These are phyloP conservation scores for Hymenoscyphus occultus DNA, from an alignment of 2,329 filamentous ascomycete genomes.

Conservation along the genomic window DNA sequence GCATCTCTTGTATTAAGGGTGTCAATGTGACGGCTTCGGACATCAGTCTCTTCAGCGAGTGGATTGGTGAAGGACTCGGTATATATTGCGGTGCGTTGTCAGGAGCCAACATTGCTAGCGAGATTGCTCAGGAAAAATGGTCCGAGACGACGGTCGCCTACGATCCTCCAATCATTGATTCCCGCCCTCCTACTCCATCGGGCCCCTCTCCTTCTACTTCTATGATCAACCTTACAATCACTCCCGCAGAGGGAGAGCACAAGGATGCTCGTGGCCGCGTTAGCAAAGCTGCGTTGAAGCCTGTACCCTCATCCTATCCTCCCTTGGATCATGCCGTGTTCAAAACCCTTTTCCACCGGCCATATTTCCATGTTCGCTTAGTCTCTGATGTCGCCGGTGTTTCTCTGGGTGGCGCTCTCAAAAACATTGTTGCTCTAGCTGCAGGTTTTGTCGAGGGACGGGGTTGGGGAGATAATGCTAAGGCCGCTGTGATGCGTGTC, in stretches of 20 bases:
- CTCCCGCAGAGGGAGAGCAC: conserved; percentile 51
- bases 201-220: conserved; percentile 48
- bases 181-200: conserved; percentile 64
- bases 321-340: conserved; percentile 82
- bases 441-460: conserved; percentile 94
- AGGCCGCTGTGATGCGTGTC: conserved; percentile 97
- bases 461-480: conserved; percentile 97
- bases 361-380: conserved; percentile 96
- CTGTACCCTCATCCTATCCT: conserved; percentile 79
- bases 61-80: conserved; percentile 83
- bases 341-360: conserved; percentile 85
- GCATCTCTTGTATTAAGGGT: conserved; percentile 97
- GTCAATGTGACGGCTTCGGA: conserved; percentile 87
- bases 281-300: conserved; percentile 67
- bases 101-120: conserved; percentile 92
- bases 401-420: conserved; percentile 88
- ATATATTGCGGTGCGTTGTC: conserved; percentile 97
- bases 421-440: conserved; percentile 93
- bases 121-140: conserved; percentile 94
- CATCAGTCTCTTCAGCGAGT: conserved; percentile 88
- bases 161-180: conserved; percentile 87
- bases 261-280: conserved; percentile 65
- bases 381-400: conserved; percentile 95
- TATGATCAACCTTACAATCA: conserved; percentile 50
- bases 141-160: conserved; percentile 97